These are phyloP conservation scores for Yarrowia alimentaria DNA, from an alignment of 805 yeast genomes.

Conservation along the genomic window DNA sequence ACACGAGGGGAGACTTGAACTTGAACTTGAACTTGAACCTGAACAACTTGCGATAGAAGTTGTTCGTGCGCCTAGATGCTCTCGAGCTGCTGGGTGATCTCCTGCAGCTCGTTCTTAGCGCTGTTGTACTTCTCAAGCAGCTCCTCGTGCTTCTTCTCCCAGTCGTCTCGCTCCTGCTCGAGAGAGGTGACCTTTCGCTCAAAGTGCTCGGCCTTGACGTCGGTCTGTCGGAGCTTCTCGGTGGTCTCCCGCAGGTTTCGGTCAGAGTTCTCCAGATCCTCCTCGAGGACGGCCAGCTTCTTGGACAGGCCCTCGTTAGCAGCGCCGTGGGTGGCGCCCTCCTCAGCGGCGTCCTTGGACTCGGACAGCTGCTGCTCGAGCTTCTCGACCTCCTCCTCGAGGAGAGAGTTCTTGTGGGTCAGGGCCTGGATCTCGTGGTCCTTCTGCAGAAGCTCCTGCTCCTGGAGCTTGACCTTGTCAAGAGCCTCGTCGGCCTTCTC, in stretches of 20 bases:
- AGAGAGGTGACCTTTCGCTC: constrained; percentile 90
- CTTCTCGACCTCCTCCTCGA: constrained; percentile 76
- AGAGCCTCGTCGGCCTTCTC: constrained; percentile 89
- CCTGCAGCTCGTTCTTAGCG: constrained; percentile 92
- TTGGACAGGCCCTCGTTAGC: constrained; percentile 87
- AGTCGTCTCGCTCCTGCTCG: constrained; percentile 86
- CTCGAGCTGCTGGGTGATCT: constrained; percentile 94
- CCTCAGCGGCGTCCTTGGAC: constrained; percentile 84
- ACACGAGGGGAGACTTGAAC: constrained; percentile 25
- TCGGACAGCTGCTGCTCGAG: constrained; percentile 71
- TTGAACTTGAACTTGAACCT: constrained; percentile 11
- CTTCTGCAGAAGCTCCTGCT: constrained; percentile 86
- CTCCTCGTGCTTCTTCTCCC: constrained; percentile 90
- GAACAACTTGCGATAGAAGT: constrained; percentile 7
- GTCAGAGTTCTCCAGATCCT: constrained; percentile 87
- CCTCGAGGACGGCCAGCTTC: constrained; percentile 85
- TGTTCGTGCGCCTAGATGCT: constrained; percentile 40
- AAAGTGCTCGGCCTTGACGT: constrained; percentile 91
- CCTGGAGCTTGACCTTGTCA: constrained; percentile 79
- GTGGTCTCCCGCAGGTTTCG: constrained; percentile 89
- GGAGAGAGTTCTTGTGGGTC: constrained; percentile 83
- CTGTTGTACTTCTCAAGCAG: constrained; percentile 73
- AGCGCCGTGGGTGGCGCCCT: constrained; percentile 81
- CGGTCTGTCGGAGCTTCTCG: constrained; percentile 90
- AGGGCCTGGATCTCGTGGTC: constrained; percentile 93